Conservation (phyloP, 169 alveolate species). For the Theileria luwenshuni region DNA sequence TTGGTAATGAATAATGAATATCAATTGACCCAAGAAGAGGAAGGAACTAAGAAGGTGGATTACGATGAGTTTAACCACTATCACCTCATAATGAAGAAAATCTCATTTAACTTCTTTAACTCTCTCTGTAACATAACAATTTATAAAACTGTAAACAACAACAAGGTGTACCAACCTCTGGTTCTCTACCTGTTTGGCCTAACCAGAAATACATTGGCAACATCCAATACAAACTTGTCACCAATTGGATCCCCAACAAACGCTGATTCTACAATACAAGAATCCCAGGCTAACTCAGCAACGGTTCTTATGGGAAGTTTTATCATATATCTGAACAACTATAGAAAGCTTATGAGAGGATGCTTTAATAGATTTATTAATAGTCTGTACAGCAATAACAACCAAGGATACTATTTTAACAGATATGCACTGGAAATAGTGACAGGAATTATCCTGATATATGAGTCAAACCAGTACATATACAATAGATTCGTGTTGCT, state of each 20-base stretch:
- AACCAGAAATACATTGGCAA: not conserved
- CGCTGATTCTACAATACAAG: not conserved
- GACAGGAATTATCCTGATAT: slow-evolving; percentile 3
- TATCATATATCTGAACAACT: not conserved
- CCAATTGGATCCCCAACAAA: not conserved
- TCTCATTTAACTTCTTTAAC: slow-evolving; percentile 14
- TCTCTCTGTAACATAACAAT: slow-evolving; percentile 10
- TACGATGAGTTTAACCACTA: slow-evolving; percentile 2
- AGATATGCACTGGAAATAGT: slow-evolving; percentile 4
- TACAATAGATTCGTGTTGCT: not conserved
- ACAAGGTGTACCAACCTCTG: slow-evolving; percentile 4
- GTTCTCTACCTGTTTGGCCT: slow-evolving; percentile 9
- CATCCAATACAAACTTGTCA: not conserved
- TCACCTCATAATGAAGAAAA: not conserved
- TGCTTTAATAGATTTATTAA: not conserved
- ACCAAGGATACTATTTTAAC: not conserved
- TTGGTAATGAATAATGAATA: not conserved
- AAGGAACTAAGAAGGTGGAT: not conserved
- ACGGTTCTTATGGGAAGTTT: slow-evolving; percentile 10
- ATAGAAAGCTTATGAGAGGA: slow-evolving; percentile 2
- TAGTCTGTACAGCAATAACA: not conserved
- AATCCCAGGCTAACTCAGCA: not conserved
- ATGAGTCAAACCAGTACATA: not conserved
- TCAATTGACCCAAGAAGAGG: not conserved
- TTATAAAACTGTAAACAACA: not conserved